Evolutionary conservation across 805 yeast species (phyloP).

Genomic region (Candida easanensis): DNA sequence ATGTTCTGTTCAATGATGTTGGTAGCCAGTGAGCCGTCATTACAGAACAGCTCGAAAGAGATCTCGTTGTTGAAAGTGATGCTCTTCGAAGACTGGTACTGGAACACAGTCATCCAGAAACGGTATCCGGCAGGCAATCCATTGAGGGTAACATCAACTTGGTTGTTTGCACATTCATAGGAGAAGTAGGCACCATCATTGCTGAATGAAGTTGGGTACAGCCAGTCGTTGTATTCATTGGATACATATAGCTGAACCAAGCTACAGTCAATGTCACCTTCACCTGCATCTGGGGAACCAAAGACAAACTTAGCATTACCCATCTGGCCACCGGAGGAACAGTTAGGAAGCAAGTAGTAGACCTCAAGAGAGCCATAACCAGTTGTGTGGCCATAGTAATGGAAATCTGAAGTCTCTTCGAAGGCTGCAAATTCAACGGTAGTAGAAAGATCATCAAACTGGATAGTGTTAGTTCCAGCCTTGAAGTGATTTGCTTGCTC

Average conservation of each 20-base stretch:
- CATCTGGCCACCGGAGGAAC: conserved; percentile 22
- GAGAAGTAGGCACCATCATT: conserved; percentile 12
- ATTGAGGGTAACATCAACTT: conserved; percentile 21
- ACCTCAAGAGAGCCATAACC: conserved; percentile 30
- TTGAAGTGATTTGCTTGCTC: conserved; percentile 29
- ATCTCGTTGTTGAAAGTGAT: conserved; percentile 10
- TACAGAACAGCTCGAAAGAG: conserved; percentile 17
- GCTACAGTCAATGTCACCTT: conserved; percentile 25
- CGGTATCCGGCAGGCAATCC: conserved; percentile 27
- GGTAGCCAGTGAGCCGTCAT: conserved; percentile 2
- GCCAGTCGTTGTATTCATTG: conserved; percentile 33
- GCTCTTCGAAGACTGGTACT: conserved; percentile 16
- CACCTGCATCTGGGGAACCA: conserved; percentile 13
- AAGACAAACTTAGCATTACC: conserved; percentile 25
- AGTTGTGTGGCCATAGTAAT: conserved; percentile 31
- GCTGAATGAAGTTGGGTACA: conserved; percentile 26
- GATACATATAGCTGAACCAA: conserved; percentile 22
- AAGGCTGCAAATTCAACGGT: conserved; percentile 28
- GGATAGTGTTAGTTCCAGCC: conserved; percentile 29
- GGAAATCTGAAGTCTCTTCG: conserved; percentile 19
- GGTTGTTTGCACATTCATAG: conserved; percentile 23
- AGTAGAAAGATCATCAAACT: conserved; percentile 28
- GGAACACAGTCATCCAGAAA: conserved; percentile 32
- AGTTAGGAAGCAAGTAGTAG: conserved; percentile 33
- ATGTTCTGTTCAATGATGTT: conserved; percentile 1